phyloP scores from a whole-genome alignment of 1,284 basidiomycete species.

The Trichosporon sp. region DNA sequence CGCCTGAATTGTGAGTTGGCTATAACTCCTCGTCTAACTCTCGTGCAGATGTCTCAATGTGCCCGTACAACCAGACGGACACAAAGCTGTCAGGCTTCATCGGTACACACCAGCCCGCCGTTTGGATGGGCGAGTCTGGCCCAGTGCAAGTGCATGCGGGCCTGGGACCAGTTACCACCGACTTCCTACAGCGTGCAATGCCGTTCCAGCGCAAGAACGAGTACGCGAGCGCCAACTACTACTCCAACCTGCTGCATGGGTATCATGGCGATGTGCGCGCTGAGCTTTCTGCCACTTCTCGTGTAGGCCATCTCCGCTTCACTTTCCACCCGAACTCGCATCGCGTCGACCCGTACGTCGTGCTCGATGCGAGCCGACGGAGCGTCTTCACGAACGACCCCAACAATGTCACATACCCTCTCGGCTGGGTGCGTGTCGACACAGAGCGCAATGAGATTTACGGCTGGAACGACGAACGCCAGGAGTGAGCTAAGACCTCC shows the following conservation, averaged over 20 bases:
- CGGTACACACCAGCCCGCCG: conserved; percentile 72
- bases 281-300: conserved; percentile 71
- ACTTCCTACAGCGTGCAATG: conserved; percentile 61
- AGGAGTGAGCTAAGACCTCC: conserved; percentile 56
- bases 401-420: conserved; percentile 58
- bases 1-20: conserved; percentile 34
- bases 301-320: conserved; percentile 70
- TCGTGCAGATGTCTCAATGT: conserved; percentile 59
- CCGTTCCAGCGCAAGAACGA: conserved; percentile 58
- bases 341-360: conserved; percentile 55
- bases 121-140: conserved; percentile 81
- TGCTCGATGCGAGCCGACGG: conserved; percentile 65
- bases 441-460: conserved; percentile 56
- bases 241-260: conserved; percentile 58
- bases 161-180: conserved; percentile 52
- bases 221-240: conserved; percentile 61
- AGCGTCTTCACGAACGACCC: conserved; percentile 56
- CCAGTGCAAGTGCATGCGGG: conserved; percentile 63
- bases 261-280: conserved; percentile 55
- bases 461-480: conserved; percentile 66
- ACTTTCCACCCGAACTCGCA: conserved; percentile 56
- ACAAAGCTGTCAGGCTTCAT: conserved; percentile 61
- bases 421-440: conserved; percentile 57
- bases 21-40: neutral
- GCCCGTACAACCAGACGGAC: conserved; percentile 69